Base-by-base conservation (phyloP, 495 filamentous ascomycete genomes). In the Aspergillus homomorphus region DNA sequence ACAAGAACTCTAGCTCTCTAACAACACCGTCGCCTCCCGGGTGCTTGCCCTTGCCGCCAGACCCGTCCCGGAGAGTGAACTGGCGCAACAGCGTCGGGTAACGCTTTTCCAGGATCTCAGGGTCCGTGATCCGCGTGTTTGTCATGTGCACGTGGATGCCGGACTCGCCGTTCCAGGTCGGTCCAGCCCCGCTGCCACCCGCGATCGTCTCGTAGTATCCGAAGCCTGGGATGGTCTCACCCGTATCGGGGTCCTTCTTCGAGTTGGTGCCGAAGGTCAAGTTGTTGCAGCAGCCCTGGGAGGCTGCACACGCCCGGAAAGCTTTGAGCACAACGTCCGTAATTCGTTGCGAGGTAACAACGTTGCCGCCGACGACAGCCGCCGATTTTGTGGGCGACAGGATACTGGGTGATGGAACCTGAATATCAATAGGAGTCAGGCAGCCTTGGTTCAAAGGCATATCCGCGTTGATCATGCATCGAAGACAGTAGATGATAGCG, bases 391-490 rank as follows among this genome's bases (percentile, higher is more conserved):
- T 91, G 4, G 93, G 93, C 0, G 84, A 88, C 14, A 97, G 80
- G 57, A 97, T 87, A 33, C 84, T 89, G 54, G 83, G 80, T 20
- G 83, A 80, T 0, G 93, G 93, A 58, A 97, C 94, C 46, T 79
- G 81, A 65, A 98, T 88, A 43, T 83, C 78, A 67, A 96, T 87
- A 4, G 93, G 93, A 58, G 83, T 85, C 7, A 98, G 77, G 66
- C 93, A 98, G 55, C 93, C 93, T 74, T 98, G 92, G 71, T 98
- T 98, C 10, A 98, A 80, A 0, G 93, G 93, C 23, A 98, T 96
- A 66, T 96, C 92, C 68, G 91, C 85, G 0, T 82, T 86, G 59
- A 98, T 93, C 45, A 98, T 82, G 69, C 87, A 91, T 14, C 92
- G 88, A 12, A 96, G 80, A 63, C 89, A 90, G 77, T 98, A 98